Conservation (phyloP, 78 protist species). For the Bodo saltans region DNA sequence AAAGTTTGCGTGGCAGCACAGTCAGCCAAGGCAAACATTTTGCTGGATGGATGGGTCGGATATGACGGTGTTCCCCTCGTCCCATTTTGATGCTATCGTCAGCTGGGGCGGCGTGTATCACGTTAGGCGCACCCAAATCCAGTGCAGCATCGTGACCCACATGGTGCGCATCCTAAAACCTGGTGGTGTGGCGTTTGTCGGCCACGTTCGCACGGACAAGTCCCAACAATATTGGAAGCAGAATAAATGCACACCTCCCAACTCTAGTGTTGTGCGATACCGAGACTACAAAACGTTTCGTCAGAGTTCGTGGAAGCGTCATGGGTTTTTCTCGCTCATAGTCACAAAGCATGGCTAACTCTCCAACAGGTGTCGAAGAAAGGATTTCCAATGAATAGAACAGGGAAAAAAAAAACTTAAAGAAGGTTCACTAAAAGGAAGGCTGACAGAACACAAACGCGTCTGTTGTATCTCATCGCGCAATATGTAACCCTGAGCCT, state of each 20-base stretch:
- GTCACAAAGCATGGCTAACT: no score
- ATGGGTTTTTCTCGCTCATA: no score
- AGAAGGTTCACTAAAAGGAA: no score
- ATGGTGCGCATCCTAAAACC: slow-evolving; percentile 14
- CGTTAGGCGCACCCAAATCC: slow-evolving; percentile 1
- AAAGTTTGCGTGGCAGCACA: not conserved
- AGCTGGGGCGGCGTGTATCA: not conserved
- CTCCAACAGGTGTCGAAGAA: no score
- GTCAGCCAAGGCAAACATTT: not conserved
- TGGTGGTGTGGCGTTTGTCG: slow-evolving; percentile 1
- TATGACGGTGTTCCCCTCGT: not conserved
- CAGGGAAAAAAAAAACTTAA: no score
- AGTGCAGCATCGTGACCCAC: slow-evolving; percentile 6
- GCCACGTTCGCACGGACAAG: not conserved
- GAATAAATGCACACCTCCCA: not conserved
- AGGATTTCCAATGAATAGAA: no score
- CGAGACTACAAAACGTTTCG: no score
- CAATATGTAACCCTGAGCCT: no score
- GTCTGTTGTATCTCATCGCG: no score
- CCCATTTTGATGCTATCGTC: slow-evolving; percentile 7
- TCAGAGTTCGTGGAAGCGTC: no score
- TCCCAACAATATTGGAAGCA: slow-evolving; percentile 3
- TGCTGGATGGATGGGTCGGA: slow-evolving; percentile 21
- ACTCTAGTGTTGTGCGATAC: no score
- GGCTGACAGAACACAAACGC: no score